These are phyloP conservation scores for Entomortierella lignicola DNA, from an alignment of 192 early-diverging fungal species.

Conservation along the genomic window DNA sequence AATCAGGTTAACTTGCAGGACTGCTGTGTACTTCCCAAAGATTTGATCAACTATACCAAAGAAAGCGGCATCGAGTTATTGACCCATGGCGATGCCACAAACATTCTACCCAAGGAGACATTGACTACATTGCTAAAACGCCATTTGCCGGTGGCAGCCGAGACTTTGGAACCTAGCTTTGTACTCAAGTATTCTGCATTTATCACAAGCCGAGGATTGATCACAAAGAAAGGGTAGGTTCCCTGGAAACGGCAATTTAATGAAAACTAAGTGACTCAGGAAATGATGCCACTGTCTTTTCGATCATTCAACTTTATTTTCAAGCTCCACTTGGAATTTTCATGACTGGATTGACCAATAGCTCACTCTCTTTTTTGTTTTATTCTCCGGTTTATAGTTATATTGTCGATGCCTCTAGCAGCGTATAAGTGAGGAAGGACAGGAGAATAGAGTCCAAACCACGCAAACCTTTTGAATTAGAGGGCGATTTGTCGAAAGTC, in stretches of 20 bases:
- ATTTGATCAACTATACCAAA: slow-evolving; percentile 58
- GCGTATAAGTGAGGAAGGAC: slow-evolving; percentile 15
- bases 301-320: background rate
- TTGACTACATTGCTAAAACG: slow-evolving; percentile 51
- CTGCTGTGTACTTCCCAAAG: slow-evolving; percentile 61
- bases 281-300: background rate
- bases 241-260: background rate
- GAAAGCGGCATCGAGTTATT: slow-evolving; percentile 56
- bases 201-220: slow-evolving; percentile 56
- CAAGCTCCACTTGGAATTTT: background rate
- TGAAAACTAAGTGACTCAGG: background rate
- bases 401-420: slow-evolving; percentile 35
- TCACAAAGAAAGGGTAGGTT: slow-evolving; percentile 64
- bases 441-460: background rate
- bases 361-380: background rate
- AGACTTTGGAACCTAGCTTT: slow-evolving; percentile 54
- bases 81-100: slow-evolving; percentile 58
- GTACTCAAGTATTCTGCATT: slow-evolving; percentile 67
- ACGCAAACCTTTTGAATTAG: background rate
- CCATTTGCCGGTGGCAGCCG: slow-evolving; percentile 19
- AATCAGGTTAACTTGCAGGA: slow-evolving; percentile 61
- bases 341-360: background rate
- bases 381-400: slow-evolving; percentile 26
- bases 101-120: slow-evolving; percentile 58
- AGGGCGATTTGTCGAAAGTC: too few species aligned